Conservation (phyloP, 371 early-diverging fungal genomes). For the Polyrhizophydium stewartii region DNA sequence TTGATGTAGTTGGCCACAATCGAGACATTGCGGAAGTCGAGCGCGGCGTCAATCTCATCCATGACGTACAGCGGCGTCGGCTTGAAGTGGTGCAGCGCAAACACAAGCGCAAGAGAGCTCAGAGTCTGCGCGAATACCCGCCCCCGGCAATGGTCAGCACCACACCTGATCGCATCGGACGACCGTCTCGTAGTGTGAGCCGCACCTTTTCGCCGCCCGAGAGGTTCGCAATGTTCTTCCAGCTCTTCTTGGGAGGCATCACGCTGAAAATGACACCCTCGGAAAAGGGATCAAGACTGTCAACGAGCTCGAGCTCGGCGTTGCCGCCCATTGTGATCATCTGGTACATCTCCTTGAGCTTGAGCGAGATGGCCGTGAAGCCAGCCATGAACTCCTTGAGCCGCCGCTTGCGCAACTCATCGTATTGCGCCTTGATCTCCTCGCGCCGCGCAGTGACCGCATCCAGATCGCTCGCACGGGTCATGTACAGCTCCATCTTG, state of each 20-base stretch:
- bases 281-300: conserved; percentile 98
- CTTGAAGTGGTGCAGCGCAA: conserved; percentile 99
- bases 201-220: conserved; percentile 99
- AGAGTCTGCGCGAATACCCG: conserved; percentile 81
- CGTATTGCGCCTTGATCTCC: conserved; percentile 65
- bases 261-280: conserved; percentile 99
- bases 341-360: conserved; percentile 99
- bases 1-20: conserved; percentile 99
- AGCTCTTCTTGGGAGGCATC: conserved; percentile 99
- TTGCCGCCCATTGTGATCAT: conserved; percentile 99
- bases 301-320: conserved; percentile 99
- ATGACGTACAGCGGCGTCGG: conserved; percentile 99
- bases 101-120: conserved; percentile 97
- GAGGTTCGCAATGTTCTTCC: conserved; percentile 99
- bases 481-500: conserved; percentile 68
- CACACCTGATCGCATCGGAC: neutral
- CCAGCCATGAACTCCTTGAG: conserved; percentile 96
- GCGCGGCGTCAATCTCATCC: conserved; percentile 99
- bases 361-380: conserved; percentile 88
- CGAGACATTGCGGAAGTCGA: conserved; percentile 99
- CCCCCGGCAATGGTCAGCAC: neutral
- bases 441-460: conserved; percentile 70
- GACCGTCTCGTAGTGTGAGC: neutral
- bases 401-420: conserved; percentile 75
- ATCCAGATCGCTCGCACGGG: conserved; percentile 72